Evolutionary conservation across 257 asterid genomes (phyloP), one percentile per base, ranked within the genome.

Genomic region (Jacaranda mimosifolia): DNA sequence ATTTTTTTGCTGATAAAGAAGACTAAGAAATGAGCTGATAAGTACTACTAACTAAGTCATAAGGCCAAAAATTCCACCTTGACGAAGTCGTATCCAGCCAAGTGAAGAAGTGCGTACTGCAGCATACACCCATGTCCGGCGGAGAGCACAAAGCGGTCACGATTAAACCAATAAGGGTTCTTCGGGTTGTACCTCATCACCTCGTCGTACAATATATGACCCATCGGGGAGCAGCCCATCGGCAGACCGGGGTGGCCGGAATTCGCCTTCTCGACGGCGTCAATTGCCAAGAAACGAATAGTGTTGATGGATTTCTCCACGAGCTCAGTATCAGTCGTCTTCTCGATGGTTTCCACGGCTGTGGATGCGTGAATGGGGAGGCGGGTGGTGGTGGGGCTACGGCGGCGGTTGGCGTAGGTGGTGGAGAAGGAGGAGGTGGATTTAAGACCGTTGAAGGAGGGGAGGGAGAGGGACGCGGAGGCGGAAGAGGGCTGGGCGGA

Each of bases 71-170:
- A 81, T 13, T 32, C 7, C 15, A 91, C 97, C 97, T 84, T 74
- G 74, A 91, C 96, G 77, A 90, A n/a, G 69, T 90, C 97, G 63
- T 88, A 91, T 51, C 97, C 97, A 36, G 94, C 92, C 5, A 91
- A 83, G 60, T 91, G 94, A 68, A 91, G 92, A 59, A 89, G 83
- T 9, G 96, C 97, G 70, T 91, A 90, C 79, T 89, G 97, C 0
- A 91, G 89, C 96, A 91, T 91, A 87, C 92, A 90, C 4, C 98
- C 99, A 70, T 95, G 99, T 7, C 99, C 99, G 71, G 99, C 99
- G 57, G 99, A 95, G 60, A 95, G 91, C 60, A 95, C 97, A 48
- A 95, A 95, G 55, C 99, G 87, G 68, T 95, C 99, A 6, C 99
- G 89, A 69, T 93, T 93, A 63, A 95, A 93, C 99, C 99, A 95